Conservation (phyloP, 257 asterid species). For the Agastache rugosa region DNA sequence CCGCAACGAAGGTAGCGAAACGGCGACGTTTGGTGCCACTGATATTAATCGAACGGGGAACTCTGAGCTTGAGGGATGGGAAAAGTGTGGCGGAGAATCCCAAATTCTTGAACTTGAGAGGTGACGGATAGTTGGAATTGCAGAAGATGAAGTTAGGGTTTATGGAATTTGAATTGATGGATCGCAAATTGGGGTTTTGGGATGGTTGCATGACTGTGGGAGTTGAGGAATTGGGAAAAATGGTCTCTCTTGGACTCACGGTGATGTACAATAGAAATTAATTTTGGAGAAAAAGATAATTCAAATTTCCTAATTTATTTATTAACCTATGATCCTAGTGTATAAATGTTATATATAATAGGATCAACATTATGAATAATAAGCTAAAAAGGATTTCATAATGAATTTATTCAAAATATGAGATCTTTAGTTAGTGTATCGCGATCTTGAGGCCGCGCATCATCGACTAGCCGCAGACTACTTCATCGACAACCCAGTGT, state of each 20-base stretch:
- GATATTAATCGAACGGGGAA: constrained; percentile 33
- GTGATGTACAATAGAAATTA: no score
- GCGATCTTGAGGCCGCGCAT: no score
- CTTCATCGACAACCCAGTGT: no score
- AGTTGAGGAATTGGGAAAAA: neutral
- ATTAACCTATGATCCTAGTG: no score
- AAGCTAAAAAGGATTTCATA: no score
- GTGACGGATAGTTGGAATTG: constrained; percentile 33
- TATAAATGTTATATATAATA: no score
- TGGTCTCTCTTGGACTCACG: no score
- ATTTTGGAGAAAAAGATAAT: neutral
- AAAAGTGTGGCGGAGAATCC: constrained; percentile 42
- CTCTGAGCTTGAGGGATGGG: constrained; percentile 34
- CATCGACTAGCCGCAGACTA: no score
- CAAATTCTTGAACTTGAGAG: constrained; percentile 36
- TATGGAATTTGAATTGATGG: constrained; percentile 36
- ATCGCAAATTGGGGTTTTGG: constrained; percentile 37
- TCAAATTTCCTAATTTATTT: no score
- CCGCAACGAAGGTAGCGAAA: constrained; percentile 45
- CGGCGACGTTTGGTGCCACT: constrained; percentile 49
- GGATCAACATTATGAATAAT: no score
- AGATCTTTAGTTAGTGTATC: no score
- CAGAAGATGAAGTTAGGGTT: constrained; percentile 44
- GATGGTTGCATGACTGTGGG: constrained; percentile 47
- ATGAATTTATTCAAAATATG: no score